Percentiles rank a stretch among this genome's conserved stretches.
Conservation (phyloP, 139 green algal species). For the Microglena sp. region DNA sequence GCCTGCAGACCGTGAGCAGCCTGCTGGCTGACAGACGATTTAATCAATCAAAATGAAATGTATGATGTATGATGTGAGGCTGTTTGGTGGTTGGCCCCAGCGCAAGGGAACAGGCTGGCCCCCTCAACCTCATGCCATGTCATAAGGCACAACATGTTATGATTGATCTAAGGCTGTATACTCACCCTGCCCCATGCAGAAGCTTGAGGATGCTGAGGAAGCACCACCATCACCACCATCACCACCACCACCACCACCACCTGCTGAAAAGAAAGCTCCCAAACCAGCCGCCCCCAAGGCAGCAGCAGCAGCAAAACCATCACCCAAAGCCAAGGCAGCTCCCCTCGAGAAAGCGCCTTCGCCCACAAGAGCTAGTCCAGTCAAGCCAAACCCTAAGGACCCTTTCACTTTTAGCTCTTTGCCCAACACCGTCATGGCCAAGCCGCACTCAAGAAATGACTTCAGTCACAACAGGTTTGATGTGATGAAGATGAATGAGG, state of each 20-base stretch:
- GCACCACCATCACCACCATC: too few species aligned
- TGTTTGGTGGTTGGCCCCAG: too few species aligned
- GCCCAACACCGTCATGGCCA: slow-evolving; percentile 3
- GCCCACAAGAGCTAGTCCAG: neutral
- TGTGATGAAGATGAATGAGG: slow-evolving; percentile 13
- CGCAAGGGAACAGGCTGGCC: too few species aligned
- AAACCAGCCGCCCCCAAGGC: neutral
- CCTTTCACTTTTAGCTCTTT: slow-evolving; percentile 6
- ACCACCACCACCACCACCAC: too few species aligned
- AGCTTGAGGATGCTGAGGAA: neutral
- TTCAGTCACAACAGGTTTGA: slow-evolving; percentile 13
- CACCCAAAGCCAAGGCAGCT: neutral
- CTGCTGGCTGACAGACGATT: too few species aligned
- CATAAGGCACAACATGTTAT: neutral
- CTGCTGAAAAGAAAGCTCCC: too few species aligned
- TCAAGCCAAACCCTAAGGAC: neutral
- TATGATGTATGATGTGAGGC: too few species aligned
- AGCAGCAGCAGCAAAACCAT: neutral
- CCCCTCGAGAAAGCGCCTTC: neutral
- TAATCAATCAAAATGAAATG: too few species aligned
- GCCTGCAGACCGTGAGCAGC: too few species aligned
- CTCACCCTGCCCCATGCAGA: neutral
- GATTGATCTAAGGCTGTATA: neutral
- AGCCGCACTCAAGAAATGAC: slow-evolving; percentile 2
- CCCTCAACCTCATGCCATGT: too few species aligned